Evolutionary conservation across 331 rosid genomes (phyloP).

Genomic region (Pyracantha coccinea): DNA sequence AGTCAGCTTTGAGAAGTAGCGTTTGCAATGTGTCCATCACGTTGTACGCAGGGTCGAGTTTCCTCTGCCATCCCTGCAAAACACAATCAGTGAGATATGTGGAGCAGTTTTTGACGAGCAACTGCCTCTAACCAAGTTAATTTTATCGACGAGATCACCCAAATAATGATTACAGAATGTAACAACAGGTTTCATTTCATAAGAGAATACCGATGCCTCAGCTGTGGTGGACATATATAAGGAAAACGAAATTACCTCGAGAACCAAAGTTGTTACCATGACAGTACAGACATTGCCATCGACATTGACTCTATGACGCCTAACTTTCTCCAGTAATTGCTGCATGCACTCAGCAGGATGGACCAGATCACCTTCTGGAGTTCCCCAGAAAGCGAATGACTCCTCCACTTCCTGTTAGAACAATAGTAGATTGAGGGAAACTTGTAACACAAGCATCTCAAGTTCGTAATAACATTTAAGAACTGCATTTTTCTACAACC

Average conservation of each 20-base stretch:
- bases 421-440: conserved; percentile 8
- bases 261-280: conserved; percentile 95
- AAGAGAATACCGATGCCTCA: background rate
- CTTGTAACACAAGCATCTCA: background rate
- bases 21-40: conserved; percentile 96
- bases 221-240: background rate
- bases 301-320: conserved; percentile 90
- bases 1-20: conserved; percentile 83
- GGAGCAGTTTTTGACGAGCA: background rate
- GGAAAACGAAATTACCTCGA: conserved; percentile 58
- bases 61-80: conserved; percentile 93
- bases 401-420: conserved; percentile 73
- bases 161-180: background rate
- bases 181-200: background rate
- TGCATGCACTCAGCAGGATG: conserved; percentile 99
- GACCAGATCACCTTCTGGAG: conserved; percentile 89
- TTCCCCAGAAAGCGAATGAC: conserved; percentile 84
- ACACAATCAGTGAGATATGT: background rate
- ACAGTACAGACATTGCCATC: conserved; percentile 98
- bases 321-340: conserved; percentile 94
- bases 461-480: background rate
- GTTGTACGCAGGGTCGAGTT: conserved; percentile 82
- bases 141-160: background rate
- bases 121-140: background rate
- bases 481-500: background rate